Evolutionary conservation across 1,139 yeast genomes (phyloP).

Genomic region (Nakaseomyces sp.): DNA sequence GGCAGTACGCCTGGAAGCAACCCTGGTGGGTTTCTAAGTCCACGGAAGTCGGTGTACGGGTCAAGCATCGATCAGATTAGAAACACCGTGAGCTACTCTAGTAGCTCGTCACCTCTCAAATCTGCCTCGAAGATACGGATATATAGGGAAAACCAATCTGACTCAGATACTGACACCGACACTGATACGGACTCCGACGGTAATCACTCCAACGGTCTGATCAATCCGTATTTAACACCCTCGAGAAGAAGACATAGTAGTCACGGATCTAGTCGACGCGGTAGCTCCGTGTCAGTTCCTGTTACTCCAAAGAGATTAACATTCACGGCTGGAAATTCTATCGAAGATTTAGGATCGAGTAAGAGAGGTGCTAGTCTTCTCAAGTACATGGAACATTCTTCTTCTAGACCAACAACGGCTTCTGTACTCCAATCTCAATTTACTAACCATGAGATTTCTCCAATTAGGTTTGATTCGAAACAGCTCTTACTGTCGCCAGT

Average conservation of each 20-base stretch:
- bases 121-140: neutral
- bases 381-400: constrained; percentile 63
- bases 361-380: constrained; percentile 44
- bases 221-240: constrained; percentile 21
- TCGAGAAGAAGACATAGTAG: constrained; percentile 15
- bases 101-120: constrained; percentile 1
- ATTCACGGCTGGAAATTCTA: constrained; percentile 3
- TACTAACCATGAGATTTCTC: constrained; percentile 49
- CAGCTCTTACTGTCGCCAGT: constrained; percentile 70
- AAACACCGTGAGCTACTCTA: constrained; percentile 13
- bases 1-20: neutral
- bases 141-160: constrained; percentile 4
- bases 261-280: neutral
- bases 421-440: constrained; percentile 64
- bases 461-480: constrained; percentile 85
- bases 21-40: neutral
- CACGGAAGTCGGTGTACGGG: neutral
- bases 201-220: neutral
- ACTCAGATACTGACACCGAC: neutral
- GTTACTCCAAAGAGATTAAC: constrained; percentile 32
- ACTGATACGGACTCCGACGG: constrained; percentile 5
- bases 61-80: constrained; percentile 25
- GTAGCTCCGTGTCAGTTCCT: constrained; percentile 27
- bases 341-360: neutral
- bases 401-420: constrained; percentile 47